phyloP scores from a whole-genome alignment of 371 early-diverging fungal genomes.

The Thermomucor indicae-seudaticae region DNA sequence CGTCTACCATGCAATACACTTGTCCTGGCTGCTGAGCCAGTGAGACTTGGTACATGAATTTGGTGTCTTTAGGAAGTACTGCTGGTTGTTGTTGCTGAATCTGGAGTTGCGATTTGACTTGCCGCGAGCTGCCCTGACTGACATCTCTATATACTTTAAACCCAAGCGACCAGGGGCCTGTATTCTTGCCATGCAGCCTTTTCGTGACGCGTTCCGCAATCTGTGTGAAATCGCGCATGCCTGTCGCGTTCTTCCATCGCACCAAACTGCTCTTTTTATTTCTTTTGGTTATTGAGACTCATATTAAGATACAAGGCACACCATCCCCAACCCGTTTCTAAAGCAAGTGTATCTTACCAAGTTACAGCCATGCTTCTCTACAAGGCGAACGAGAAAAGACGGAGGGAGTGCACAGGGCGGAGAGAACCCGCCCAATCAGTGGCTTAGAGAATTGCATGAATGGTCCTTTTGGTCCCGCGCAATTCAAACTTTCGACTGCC shows the following conservation, averaged over 20 bases:
- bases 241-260: conserved; percentile 53
- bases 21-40: conserved; percentile 43
- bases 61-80: conserved; percentile 27
- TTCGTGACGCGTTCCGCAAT: conserved; percentile 49
- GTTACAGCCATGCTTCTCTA: too few relatives aligned
- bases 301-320: too few relatives aligned
- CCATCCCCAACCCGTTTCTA: too few relatives aligned
- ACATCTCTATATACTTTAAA: conserved; percentile 45
- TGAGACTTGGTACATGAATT: conserved; percentile 42
- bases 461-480: too few relatives aligned
- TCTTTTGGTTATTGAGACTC: too few relatives aligned
- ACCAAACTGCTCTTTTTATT: conserved; percentile 35
- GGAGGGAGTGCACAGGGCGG: too few relatives aligned
- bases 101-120: conserved; percentile 1
- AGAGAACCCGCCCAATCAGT: too few relatives aligned
- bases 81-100: conserved; percentile 12
- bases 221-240: conserved; percentile 44
- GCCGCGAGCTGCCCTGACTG: conserved; percentile 11
- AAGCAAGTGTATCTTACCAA: too few relatives aligned
- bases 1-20: conserved; percentile 53
- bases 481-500: too few relatives aligned
- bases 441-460: too few relatives aligned
- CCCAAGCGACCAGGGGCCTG: conserved; percentile 42
- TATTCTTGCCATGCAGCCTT: conserved; percentile 44
- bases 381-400: too few relatives aligned